A percentile compares a stretch with the other conserved stretches of the same genome.
Conservation (phyloP, 2,329 filamentous ascomycete species). For the Scopulariopsis brevicaulis region DNA sequence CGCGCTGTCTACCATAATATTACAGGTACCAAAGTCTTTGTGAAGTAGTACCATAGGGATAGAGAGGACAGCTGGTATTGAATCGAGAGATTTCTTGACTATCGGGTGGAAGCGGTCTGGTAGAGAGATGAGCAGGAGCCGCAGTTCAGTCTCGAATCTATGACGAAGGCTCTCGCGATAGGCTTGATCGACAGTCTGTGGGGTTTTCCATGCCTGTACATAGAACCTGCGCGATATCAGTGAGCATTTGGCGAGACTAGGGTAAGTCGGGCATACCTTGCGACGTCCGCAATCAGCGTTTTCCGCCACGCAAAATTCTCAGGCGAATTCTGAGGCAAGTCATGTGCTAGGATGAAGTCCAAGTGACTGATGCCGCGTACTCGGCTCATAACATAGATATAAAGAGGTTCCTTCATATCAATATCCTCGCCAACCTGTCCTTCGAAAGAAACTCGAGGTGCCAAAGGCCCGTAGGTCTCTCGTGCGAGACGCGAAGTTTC, state of each 20-base stretch:
- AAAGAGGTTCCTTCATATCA: conserved; percentile 18
- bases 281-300: not conserved
- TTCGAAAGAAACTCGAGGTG: not conserved
- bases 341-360: conserved; percentile 22
- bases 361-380: conserved; percentile 21
- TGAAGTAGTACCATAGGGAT: conserved; percentile 27
- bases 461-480: conserved; percentile 18
- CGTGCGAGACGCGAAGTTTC: conserved; percentile 16
- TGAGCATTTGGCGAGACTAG: too few species aligned
- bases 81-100: conserved; percentile 17
- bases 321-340: conserved; percentile 19
- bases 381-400: conserved; percentile 22
- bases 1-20: conserved; percentile 24
- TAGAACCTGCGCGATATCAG: not conserved
- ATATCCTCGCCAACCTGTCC: conserved; percentile 4
- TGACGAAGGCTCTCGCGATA: not conserved
- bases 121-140: conserved; percentile 18
- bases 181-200: not conserved
- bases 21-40: conserved; percentile 22
- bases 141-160: conserved; percentile 15
- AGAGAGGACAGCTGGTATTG: conserved; percentile 19
- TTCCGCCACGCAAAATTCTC: conserved; percentile 10
- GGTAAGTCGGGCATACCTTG: not conserved
- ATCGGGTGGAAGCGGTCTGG: conserved; percentile 20
- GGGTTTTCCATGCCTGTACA: not conserved